Evolutionary conservation across 2,329 filamentous ascomycete species (phyloP), one percentile per base, ranked within the genome.

Genomic region (Pseudocercospora musae): DNA sequence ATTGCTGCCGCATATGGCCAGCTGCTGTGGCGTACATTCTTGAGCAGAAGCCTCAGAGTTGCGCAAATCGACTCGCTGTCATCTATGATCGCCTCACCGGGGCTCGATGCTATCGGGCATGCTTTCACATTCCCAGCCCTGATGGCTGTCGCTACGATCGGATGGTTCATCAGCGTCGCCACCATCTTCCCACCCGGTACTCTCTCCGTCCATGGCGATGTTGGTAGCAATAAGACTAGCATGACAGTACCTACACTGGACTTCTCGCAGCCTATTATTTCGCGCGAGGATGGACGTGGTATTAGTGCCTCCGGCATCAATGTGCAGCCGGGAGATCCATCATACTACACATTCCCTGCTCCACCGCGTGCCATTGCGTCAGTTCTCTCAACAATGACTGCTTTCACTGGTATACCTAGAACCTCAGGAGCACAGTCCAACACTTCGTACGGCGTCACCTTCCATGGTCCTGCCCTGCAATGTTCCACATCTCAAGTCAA

Each of bases 161-260:
- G 25, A 9, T 60, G 58, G 58, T 40, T 31, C 25, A 42, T 60
- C 6, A 46, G 31, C 13, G 42, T 60, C 7, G 29, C 42, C 10
- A 55, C 58, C 20, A 50, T 60, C 15, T 60, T 60, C 10, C 58
- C 58, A 29, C 58, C 58, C 18, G 58, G 58, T 31, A 54, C 58
- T 11, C 42, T 60, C n/a, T 54, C 58, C n/a, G 46, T 50, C 3
- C 20, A 27, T 37, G 27, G 23, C 21, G 18, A 31, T 6, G 54
- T 27, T 57, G 29, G n/a, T 15, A 42, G 29, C 18, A 57, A 57
- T 42, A 5, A 23, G 15, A 57, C 31, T 57, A 31, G 7, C 25
- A 8, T 27, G 20, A 50, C 46, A 13, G 57, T 58, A 13, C 25
- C 42, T n/a, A 58, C 37, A 4, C 37, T 58, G 57, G 57, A 58